phyloP scores from a whole-genome alignment of 2,329 filamentous ascomycete genomes.

The Helotiales sp. region DNA sequence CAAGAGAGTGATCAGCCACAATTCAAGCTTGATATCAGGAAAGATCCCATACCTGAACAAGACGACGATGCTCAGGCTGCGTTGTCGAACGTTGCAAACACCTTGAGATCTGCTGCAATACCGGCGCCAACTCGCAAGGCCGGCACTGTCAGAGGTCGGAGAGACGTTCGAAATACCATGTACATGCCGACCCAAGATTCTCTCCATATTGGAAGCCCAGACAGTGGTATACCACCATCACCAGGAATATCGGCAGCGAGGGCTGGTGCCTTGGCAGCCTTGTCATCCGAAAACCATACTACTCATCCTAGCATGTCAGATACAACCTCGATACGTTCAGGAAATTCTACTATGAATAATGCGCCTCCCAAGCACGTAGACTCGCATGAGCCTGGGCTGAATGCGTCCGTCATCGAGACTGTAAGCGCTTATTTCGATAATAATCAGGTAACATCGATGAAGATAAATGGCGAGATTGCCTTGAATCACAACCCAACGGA shows the following conservation, averaged over 20 bases:
- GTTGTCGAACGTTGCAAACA: conserved; percentile 73
- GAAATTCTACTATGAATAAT: conserved; percentile 72
- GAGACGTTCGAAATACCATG: conserved; percentile 90
- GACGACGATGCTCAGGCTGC: conserved; percentile 75
- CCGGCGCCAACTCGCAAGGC: conserved; percentile 65
- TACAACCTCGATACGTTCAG: conserved; percentile 87
- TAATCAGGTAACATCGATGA: conserved; percentile 68
- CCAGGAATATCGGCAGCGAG: conserved; percentile 37
- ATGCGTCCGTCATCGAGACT: conserved; percentile 87
- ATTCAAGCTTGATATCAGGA: conserved; percentile 79
- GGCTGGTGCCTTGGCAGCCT: conserved; percentile 51
- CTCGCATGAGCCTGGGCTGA: conserved; percentile 75
- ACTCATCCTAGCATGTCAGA: conserved; percentile 67
- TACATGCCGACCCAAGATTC: conserved; percentile 60
- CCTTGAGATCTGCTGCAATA: conserved; percentile 61
- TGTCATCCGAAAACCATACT: conserved; percentile 59
- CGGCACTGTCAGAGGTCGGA: conserved; percentile 80
- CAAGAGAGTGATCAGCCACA: conserved; percentile 59
- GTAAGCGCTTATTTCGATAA: conserved; percentile 83
- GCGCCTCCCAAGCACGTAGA: conserved; percentile 79
- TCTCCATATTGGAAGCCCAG: conserved; percentile 22
- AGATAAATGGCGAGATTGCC: conserved; percentile 85
- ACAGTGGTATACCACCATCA: conserved; percentile 30
- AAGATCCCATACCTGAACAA: conserved; percentile 75
- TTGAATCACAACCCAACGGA: conserved; percentile 68